Evolutionary conservation across 805 yeast species (phyloP).

Genomic region (Ogataea saltuana): DNA sequence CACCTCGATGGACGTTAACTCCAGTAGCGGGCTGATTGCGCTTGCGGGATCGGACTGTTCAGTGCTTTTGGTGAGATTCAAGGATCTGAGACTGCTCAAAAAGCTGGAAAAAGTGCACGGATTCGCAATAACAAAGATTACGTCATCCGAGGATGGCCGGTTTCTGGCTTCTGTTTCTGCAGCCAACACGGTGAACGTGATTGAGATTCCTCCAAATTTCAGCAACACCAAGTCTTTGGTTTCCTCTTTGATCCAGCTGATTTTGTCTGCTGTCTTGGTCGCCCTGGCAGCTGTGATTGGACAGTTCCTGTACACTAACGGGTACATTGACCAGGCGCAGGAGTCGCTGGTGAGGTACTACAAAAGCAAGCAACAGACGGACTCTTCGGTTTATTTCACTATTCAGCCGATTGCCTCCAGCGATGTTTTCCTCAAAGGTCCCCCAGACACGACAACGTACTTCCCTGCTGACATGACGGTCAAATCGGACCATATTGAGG

Average conservation of each 20-base stretch:
- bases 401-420: slow-evolving; percentile 33
- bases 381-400: slow-evolving; percentile 37
- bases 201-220: slow-evolving; percentile 55
- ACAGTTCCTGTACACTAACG: slow-evolving; percentile 34
- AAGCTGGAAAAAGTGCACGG: slow-evolving; percentile 63
- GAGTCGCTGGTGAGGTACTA: slow-evolving; percentile 24
- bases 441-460: slow-evolving; percentile 23
- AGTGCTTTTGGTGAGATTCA: slow-evolving; percentile 53
- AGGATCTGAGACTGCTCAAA: slow-evolving; percentile 52
- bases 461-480: slow-evolving; percentile 19
- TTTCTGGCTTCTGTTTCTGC: slow-evolving; percentile 74
- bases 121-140: slow-evolving; percentile 74
- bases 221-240: slow-evolving; percentile 41
- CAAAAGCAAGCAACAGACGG: slow-evolving; percentile 30
- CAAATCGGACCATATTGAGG: not conserved
- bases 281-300: slow-evolving; percentile 26
- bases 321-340: slow-evolving; percentile 28
- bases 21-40: slow-evolving; percentile 44
- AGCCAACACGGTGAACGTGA: slow-evolving; percentile 67
- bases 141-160: slow-evolving; percentile 67
- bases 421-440: slow-evolving; percentile 20
- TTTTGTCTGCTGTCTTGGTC: slow-evolving; percentile 29
- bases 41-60: slow-evolving; percentile 69
- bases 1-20: slow-evolving; percentile 49
- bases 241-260: slow-evolving; percentile 28